Evolutionary conservation across 495 filamentous ascomycete species (phyloP).

Genomic region (Aspergillus egyptiacus): DNA sequence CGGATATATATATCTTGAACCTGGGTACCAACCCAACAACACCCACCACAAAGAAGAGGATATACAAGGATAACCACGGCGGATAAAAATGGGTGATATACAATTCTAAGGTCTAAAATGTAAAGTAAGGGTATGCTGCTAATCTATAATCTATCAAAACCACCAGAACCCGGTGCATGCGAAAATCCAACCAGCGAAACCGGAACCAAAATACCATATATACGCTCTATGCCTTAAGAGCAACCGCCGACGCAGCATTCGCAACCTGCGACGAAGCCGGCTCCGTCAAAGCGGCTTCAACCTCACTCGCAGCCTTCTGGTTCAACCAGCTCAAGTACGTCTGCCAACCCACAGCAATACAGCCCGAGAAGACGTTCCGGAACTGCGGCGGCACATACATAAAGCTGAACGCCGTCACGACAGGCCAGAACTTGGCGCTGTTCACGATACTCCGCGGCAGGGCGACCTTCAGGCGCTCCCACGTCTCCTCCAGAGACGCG

Average conservation of each 20-base stretch:
- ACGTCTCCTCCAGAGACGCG: constrained; percentile 53
- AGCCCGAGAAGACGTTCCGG: constrained; percentile 68
- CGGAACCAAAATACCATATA: neutral
- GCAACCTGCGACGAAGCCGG: constrained; percentile 8
- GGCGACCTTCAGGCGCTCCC: constrained; percentile 65
- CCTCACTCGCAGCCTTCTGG: constrained; percentile 59
- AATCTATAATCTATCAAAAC: constrained; percentile 15
- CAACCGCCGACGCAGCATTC: constrained; percentile 14
- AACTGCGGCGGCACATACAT: constrained; percentile 74
- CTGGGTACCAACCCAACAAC: neutral
- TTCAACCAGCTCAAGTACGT: constrained; percentile 83
- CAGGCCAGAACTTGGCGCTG: constrained; percentile 83
- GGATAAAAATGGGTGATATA: neutral
- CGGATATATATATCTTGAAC: neutral
- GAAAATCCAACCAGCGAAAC: neutral
- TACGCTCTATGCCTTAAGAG: constrained; percentile 23
- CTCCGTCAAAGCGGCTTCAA: constrained; percentile 31
- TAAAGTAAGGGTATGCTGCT: neutral
- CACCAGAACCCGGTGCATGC: constrained; percentile 9
- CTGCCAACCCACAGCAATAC: constrained; percentile 84
- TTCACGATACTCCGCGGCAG: constrained; percentile 73
- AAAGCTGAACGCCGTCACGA: constrained; percentile 82
- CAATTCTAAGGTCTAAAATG: neutral
- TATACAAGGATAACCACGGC: neutral
- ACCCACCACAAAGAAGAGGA: neutral